These are phyloP conservation scores for Dalbergia oliveri DNA, from an alignment of 306 rosid genomes.

Conservation along the genomic window DNA sequence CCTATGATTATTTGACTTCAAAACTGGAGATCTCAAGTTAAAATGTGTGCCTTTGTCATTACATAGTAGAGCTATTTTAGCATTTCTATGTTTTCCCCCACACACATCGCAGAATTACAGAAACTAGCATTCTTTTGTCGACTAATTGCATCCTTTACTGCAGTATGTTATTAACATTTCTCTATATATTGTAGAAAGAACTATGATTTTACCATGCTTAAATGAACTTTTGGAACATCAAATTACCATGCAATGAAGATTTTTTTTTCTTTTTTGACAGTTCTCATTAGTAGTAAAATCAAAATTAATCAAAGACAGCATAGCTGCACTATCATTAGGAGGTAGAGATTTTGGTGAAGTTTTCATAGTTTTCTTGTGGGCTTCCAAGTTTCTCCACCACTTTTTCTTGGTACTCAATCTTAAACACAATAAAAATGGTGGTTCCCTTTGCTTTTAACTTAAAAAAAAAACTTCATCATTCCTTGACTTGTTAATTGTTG, in stretches of 20 bases:
- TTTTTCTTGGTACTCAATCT: conserved; percentile 57
- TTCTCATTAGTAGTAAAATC: conserved; percentile 63
- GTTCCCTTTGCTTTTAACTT: conserved; percentile 65
- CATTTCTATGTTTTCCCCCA: too few relatives aligned
- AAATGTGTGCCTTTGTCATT: too few relatives aligned
- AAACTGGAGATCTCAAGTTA: too few relatives aligned
- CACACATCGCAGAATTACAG: too few relatives aligned
- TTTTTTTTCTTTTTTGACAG: conserved; percentile 61
- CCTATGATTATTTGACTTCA: too few relatives aligned
- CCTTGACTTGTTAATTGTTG: too few relatives aligned
- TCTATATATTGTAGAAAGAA: not conserved
- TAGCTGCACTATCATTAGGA: conserved; percentile 62
- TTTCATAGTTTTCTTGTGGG: conserved; percentile 52
- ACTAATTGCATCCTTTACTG: too few relatives aligned
- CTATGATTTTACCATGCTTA: not conserved
- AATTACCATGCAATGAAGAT: conserved; percentile 67
- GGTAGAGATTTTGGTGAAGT: conserved; percentile 53
- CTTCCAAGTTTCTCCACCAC: conserved; percentile 59
- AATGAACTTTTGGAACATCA: not conserved
- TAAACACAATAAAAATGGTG: conserved; percentile 61
- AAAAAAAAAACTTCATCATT: too few relatives aligned
- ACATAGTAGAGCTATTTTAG: too few relatives aligned
- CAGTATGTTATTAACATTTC: too few relatives aligned
- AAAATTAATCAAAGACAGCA: conserved; percentile 63
- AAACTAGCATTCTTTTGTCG: too few relatives aligned